A percentile compares a stretch with the other conserved stretches of the same genome.
phyloP scores from a whole-genome alignment of 352 stramenopile species.

The Globisporangium takayamanum region DNA sequence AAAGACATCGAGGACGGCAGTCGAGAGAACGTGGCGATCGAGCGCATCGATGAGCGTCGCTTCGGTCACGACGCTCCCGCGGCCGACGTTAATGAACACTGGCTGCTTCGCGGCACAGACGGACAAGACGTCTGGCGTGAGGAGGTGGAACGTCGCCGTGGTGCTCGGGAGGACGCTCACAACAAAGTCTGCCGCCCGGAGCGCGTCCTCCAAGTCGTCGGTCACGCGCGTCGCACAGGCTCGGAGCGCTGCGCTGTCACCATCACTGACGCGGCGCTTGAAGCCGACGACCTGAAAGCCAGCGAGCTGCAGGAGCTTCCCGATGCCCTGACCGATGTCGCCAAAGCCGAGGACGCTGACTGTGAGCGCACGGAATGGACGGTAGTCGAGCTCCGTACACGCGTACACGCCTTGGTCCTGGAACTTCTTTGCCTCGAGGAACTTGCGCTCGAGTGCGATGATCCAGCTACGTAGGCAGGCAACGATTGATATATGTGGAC shows the following conservation, averaged over 20 bases:
- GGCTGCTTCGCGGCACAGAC: constrained; percentile 49
- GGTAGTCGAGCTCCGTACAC: constrained; percentile 30
- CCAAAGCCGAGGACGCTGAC: constrained; percentile 52
- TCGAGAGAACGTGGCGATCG: constrained; percentile 48
- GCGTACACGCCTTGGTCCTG: constrained; percentile 37
- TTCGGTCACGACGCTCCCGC: constrained; percentile 72
- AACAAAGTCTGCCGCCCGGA: constrained; percentile 61
- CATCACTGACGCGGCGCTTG: constrained; percentile 36
- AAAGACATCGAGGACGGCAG: constrained; percentile 60
- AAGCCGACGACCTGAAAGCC: constrained; percentile 69
- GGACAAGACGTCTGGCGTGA: constrained; percentile 40
- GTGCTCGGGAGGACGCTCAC: constrained; percentile 84
- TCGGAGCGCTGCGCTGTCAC: constrained; percentile 11
- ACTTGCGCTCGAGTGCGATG: constrained; percentile 55
- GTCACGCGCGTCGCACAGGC: constrained; percentile 34
- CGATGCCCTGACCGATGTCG: constrained; percentile 57
- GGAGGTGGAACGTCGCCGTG: constrained; percentile 48
- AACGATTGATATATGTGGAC: not conserved
- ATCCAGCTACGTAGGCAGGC: constrained; percentile 27
- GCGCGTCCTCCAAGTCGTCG: constrained; percentile 36
- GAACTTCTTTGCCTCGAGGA: constrained; percentile 35
- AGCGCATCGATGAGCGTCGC: constrained; percentile 50
- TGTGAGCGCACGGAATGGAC: constrained; percentile 38
- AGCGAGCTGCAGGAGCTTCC: constrained; percentile 31
- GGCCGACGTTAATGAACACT: constrained; percentile 87